Evolutionary conservation across 2,329 filamentous ascomycete genomes (phyloP).

Genomic region (Trichoderma breve): DNA sequence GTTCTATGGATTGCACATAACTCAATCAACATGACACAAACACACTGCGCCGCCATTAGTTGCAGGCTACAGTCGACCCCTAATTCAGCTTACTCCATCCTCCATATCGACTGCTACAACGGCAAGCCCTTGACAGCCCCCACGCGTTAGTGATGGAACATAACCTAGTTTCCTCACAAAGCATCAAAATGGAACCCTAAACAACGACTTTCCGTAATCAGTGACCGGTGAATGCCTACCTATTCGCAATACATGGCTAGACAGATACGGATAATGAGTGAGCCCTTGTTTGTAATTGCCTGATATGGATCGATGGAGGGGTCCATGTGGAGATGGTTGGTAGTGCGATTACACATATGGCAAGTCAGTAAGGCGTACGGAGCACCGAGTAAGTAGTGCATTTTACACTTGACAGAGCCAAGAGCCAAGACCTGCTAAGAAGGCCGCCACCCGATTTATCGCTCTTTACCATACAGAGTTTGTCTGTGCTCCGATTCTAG

Average conservation of each 20-base stretch:
- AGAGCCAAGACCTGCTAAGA: background rate
- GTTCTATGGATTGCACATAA: background rate
- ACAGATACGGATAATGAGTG: background rate
- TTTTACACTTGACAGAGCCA: background rate
- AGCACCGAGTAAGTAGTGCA: background rate
- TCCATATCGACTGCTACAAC: background rate
- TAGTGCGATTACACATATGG: background rate
- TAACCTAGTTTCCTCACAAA: background rate
- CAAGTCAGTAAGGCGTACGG: background rate
- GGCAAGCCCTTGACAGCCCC: background rate
- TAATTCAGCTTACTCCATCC: background rate
- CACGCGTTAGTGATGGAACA: background rate
- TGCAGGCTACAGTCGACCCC: background rate
- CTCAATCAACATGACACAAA: background rate
- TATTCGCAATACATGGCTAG: background rate
- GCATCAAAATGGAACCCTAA: background rate
- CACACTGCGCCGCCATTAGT: background rate
- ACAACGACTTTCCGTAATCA: background rate
- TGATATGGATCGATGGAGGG: background rate
- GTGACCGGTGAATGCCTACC: background rate
- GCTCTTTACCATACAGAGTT: background rate
- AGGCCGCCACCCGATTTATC: background rate
- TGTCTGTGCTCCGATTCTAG: background rate
- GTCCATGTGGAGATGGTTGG: background rate
- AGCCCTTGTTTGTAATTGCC: background rate